phyloP scores from a whole-genome alignment of 2,329 filamentous ascomycete species.

The Colletotrichum sp. region DNA sequence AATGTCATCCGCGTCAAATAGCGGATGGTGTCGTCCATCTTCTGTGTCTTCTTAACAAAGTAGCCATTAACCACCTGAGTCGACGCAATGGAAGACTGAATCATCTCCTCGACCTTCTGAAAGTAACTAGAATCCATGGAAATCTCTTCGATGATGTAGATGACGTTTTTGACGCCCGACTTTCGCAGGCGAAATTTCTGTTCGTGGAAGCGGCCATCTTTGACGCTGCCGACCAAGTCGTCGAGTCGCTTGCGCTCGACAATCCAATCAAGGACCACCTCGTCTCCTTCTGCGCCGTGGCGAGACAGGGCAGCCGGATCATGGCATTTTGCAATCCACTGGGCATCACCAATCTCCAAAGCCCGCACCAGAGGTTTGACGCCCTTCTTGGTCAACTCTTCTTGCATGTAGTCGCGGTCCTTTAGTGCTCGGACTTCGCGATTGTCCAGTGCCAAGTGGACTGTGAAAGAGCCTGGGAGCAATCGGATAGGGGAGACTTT shows the following conservation, averaged over 20 bases:
- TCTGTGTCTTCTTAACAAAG: slow-evolving; percentile 77
- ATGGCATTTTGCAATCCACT: slow-evolving; percentile 79
- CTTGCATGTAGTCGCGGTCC: slow-evolving; percentile 78
- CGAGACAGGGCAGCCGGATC: slow-evolving; percentile 59
- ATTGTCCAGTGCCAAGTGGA: slow-evolving; percentile 75
- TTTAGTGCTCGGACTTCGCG: slow-evolving; percentile 76
- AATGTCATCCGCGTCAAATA: slow-evolving; percentile 77
- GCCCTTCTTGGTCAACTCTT: slow-evolving; percentile 70
- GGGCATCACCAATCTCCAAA: slow-evolving; percentile 74
- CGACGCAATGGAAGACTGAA: slow-evolving; percentile 75
- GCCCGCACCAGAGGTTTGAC: slow-evolving; percentile 69
- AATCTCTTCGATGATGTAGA: slow-evolving; percentile 81
- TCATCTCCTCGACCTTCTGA: slow-evolving; percentile 66
- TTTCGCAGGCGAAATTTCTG: slow-evolving; percentile 81
- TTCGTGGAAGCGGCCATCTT: slow-evolving; percentile 81
- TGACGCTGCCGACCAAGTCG: slow-evolving; percentile 80
- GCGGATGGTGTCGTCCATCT: slow-evolving; percentile 77
- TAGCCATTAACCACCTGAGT: slow-evolving; percentile 81
- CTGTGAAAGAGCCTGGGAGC: slow-evolving; percentile 68
- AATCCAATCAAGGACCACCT: slow-evolving; percentile 80
- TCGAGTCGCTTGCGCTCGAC: slow-evolving; percentile 82
- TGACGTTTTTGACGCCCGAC: slow-evolving; percentile 75
- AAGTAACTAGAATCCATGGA: slow-evolving; percentile 58
- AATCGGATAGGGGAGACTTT: slow-evolving; percentile 64
- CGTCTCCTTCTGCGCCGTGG: slow-evolving; percentile 66